These are phyloP conservation scores for Starmera pachycereana DNA, from an alignment of 805 yeast genomes.

Conservation along the genomic window DNA sequence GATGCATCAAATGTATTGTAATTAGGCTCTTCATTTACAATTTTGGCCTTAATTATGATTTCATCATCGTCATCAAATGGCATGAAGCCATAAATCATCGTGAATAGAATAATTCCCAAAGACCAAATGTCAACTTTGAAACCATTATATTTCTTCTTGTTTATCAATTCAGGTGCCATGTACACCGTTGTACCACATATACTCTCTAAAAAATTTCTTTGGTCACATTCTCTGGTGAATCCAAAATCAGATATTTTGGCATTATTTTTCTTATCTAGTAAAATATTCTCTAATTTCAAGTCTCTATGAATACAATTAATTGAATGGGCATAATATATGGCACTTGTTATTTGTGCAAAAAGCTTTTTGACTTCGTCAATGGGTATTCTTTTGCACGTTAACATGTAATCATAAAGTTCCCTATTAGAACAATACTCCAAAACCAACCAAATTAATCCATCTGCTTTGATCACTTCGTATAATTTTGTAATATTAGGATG, in stretches of 20 bases:
- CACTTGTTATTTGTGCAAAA: constrained; percentile 54
- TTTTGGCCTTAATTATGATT: constrained; percentile 43
- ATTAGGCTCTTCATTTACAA: constrained; percentile 55
- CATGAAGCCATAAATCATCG: constrained; percentile 76
- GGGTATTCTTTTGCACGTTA: constrained; percentile 40
- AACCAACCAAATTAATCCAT: constrained; percentile 73
- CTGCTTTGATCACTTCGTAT: constrained; percentile 80
- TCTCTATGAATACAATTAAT: constrained; percentile 79
- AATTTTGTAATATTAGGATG: constrained; percentile 79
- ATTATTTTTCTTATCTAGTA: constrained; percentile 44
- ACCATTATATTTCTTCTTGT: constrained; percentile 64
- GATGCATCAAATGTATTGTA: constrained; percentile 18
- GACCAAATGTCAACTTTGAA: constrained; percentile 86
- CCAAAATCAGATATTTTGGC: constrained; percentile 90
- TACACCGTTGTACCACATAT: constrained; percentile 92
- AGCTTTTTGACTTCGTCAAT: constrained; percentile 38
- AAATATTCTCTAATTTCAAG: constrained; percentile 69
- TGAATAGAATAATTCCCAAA: constrained; percentile 78
- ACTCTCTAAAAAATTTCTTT: constrained; percentile 55
- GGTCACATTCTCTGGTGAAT: constrained; percentile 69
- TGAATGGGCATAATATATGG: constrained; percentile 61
- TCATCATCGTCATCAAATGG: constrained; percentile 83
- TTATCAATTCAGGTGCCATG: constrained; percentile 91
- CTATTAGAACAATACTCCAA: constrained; percentile 83
- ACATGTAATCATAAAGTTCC: constrained; percentile 60